These are phyloP conservation scores for Saccharum officinarum DNA, from an alignment of 176 grass and related monocot genomes.

Conservation along the genomic window DNA sequence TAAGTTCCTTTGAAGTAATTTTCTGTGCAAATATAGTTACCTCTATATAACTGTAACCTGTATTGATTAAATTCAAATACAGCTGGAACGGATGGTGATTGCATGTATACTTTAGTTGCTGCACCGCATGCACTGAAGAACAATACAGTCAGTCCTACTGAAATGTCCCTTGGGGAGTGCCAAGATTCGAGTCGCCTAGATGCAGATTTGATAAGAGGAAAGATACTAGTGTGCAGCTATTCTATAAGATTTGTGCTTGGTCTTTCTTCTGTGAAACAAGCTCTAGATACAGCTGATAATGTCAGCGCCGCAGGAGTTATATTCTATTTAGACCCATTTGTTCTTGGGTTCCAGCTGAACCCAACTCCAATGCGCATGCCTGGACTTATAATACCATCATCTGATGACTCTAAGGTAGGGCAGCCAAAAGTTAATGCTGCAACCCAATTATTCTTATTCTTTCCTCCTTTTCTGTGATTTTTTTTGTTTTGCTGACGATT, in stretches of 20 bases:
- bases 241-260: constrained; percentile 98
- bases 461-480: neutral
- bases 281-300: constrained; percentile 84
- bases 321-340: constrained; percentile 98
- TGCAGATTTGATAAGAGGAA: constrained; percentile 67
- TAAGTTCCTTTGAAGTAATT: constrained; percentile 60
- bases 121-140: constrained; percentile 81
- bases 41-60: constrained; percentile 13
- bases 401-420: constrained; percentile 93
- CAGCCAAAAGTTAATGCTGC: neutral
- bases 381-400: constrained; percentile 94
- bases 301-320: constrained; percentile 80
- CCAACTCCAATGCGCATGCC: constrained; percentile 94
- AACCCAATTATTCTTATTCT: constrained; percentile 1
- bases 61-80: constrained; percentile 39
- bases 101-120: constrained; percentile 80
- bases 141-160: constrained; percentile 50
- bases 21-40: neutral
- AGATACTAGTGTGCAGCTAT: constrained; percentile 92
- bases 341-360: constrained; percentile 96
- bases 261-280: constrained; percentile 94
- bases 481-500: neutral
- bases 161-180: constrained; percentile 82
- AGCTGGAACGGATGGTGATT: constrained; percentile 92
- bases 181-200: constrained; percentile 86